Evolutionary conservation across 192 early-diverging fungal genomes (phyloP).

Genomic region (Linnemannia hyalina): DNA sequence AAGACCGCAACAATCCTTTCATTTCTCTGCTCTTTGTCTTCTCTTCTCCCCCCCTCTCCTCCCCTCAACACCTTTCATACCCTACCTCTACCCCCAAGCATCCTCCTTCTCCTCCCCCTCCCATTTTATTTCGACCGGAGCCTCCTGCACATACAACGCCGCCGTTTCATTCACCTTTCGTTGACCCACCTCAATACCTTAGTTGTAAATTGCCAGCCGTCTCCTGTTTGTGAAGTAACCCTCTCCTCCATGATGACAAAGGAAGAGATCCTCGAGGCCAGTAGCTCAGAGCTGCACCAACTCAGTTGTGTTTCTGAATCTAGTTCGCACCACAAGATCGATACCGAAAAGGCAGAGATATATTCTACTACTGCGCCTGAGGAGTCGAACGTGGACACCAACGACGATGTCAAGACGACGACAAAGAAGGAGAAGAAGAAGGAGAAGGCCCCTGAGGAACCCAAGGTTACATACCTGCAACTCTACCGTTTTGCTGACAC

Average conservation of each 20-base stretch:
- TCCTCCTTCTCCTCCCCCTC: too few species aligned
- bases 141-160: too few species aligned
- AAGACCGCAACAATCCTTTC: too few species aligned
- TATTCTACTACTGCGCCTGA: neutral
- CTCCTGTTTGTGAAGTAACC: neutral
- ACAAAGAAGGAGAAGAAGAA: conserved; percentile 8
- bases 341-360: neutral
- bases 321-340: neutral
- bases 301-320: neutral
- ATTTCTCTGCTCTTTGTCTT: too few species aligned
- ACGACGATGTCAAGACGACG: too few species aligned
- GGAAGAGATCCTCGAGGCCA: neutral
- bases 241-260: neutral
- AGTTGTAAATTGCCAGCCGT: neutral
- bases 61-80: too few species aligned
- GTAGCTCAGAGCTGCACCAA: neutral
- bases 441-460: conserved; percentile 56
- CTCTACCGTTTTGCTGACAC: conserved; percentile 79
- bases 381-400: neutral
- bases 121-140: too few species aligned
- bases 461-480: conserved; percentile 66
- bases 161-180: neutral
- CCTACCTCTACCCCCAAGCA: too few species aligned
- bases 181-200: neutral
- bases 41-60: too few species aligned